Evolutionary conservation across 169 alveolate genomes (phyloP).

Genomic region (Plasmodium gonderi): DNA sequence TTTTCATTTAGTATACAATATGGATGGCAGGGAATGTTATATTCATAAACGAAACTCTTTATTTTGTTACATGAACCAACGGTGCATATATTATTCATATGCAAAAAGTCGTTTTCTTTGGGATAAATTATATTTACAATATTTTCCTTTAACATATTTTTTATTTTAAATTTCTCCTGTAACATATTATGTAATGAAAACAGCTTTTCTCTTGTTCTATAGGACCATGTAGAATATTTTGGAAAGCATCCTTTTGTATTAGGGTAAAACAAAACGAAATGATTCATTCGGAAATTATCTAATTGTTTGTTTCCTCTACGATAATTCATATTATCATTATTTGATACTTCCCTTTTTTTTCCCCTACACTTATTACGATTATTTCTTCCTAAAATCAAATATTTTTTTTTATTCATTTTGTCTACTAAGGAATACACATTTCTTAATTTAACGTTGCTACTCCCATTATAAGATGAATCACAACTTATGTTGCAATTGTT

Average conservation of each 20-base stretch:
- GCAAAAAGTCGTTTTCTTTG: slow-evolving; percentile 23
- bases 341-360: neutral
- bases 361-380: neutral
- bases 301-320: neutral
- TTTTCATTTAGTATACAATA: slow-evolving; percentile 62
- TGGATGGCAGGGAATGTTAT: slow-evolving; percentile 71
- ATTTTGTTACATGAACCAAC: slow-evolving; percentile 58
- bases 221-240: slow-evolving; percentile 48
- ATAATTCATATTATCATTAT: neutral
- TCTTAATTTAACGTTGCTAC: neutral
- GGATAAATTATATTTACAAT: slow-evolving; percentile 14
- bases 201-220: slow-evolving; percentile 42
- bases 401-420: neutral
- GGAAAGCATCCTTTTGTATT: slow-evolving; percentile 31
- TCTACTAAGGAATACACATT: neutral
- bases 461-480: neutral
- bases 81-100: slow-evolving; percentile 31
- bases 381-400: neutral
- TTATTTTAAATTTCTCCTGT: slow-evolving; percentile 70
- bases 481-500: neutral
- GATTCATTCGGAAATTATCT: neutral
- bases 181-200: slow-evolving; percentile 1
- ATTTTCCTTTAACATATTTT: slow-evolving; percentile 44
- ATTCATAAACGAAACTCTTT: slow-evolving; percentile 56
- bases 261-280: slow-evolving; percentile 47